Percentiles rank a stretch among this genome's conserved stretches.
These are phyloP conservation scores for Candida sphagnicola DNA, from an alignment of 805 yeast genomes.

Conservation along the genomic window DNA sequence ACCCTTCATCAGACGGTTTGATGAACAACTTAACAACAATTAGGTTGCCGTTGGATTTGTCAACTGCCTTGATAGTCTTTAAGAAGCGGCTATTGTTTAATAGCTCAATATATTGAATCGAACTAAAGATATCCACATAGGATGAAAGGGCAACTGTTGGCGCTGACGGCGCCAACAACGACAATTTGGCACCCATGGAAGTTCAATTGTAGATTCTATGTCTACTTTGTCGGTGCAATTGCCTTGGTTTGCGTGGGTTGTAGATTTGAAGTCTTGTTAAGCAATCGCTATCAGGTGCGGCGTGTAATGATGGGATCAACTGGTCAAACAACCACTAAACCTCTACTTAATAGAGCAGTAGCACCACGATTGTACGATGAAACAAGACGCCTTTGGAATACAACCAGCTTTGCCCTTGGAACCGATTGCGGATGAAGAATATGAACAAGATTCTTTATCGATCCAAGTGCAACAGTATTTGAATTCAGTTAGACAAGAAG, in stretches of 20 bases:
- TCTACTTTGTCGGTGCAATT: no score
- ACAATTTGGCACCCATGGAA: constrained; percentile 83
- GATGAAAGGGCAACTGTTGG: constrained; percentile 91
- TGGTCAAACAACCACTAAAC: no score
- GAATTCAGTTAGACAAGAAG: constrained; percentile 26
- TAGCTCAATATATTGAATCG: constrained; percentile 70
- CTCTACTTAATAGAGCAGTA: no score
- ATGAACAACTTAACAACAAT: constrained; percentile 75
- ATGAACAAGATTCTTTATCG: constrained; percentile 2
- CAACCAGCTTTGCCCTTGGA: constrained; percentile 5
- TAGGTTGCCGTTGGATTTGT: constrained; percentile 59
- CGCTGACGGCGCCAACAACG: constrained; percentile 83
- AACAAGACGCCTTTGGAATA: constrained; percentile 1
- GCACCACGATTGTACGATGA: background rate
- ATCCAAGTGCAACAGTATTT: constrained; percentile 22
- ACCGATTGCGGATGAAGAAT: background rate
- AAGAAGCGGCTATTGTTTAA: constrained; percentile 80
- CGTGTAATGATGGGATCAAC: no score
- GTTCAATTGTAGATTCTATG: no score
- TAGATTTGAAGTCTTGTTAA: background rate
- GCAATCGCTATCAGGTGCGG: no score
- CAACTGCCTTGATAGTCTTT: constrained; percentile 79
- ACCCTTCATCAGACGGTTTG: constrained; percentile 39
- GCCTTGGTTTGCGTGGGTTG: background rate
- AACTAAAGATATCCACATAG: constrained; percentile 74